Base-by-base conservation (phyloP, 768 basidiomycete genomes). In the Suillus paluster region DNA sequence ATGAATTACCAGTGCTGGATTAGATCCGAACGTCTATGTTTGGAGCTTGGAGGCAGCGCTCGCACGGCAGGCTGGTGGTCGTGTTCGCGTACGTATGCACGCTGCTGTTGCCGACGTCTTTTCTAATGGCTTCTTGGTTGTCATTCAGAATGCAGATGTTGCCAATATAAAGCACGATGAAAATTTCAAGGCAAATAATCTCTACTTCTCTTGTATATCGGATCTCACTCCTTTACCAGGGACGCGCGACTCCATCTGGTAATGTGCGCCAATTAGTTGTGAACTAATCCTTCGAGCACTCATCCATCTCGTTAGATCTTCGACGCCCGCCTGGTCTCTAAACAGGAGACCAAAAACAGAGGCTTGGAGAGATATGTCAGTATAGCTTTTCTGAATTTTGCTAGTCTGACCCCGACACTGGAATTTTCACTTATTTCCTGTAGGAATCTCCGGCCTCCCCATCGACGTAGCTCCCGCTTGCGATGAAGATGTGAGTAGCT, bases 1-100 rank as follows among this genome's bases (percentile, higher is more conserved):
- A 68, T 85, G 87, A 58, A 80, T 97, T 7, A 92, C 88, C 3
- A 94, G 90, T 67, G 94, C 87, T 14, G 94, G 95, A 0, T 83
- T 84, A 69, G 95, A 97, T 71, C 81, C 85, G 62, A 79, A 83
- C 41, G 75, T 96, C 1, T 87, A 90, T 5, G 83, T 94, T 0
- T 97, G 95, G 95, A 87, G 94, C 66, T 84, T 81, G 8, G 85
- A 86, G 74, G 39, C 21, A 15, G 56, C 21, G 44, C 44, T 57
- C 33, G 4, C 14, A 12, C 44, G 21, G 0, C 44, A 12, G 11
- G 44, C 4, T 30, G 30, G 30, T 30, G 17, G 6, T 41, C 15
- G 3, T 17, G 41, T 41, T 6, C 1, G 41, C 30, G 27, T 49
- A 25, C 8, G 25, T 15, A 27, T 49, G 6, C 27, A 10, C n/a